Evolutionary conservation across 495 filamentous ascomycete species (phyloP), one percentile per base, ranked within the genome.

Genomic region (Entonaema liquescens): DNA sequence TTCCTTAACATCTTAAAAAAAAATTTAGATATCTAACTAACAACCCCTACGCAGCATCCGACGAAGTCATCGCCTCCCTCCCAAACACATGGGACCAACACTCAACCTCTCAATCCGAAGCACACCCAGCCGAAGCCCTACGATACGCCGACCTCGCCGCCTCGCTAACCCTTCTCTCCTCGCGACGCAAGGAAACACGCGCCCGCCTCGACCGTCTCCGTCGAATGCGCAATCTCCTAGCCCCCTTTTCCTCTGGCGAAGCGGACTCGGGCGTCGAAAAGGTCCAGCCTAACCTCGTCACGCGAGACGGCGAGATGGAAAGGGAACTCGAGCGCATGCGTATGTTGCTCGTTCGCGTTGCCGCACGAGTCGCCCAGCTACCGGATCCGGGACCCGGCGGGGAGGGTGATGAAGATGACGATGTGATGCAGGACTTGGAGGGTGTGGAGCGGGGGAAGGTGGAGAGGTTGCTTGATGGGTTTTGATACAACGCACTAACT

Each of bases 241-340:
- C 83, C 38, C 88, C 88, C 0, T 91, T 92, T 66, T 25, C 72
- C 25, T 33, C 59, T 1, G 56, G 17, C n/a, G 31, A 15, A 13
- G 25, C 35, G 13, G 52, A 19, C 2, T 19, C 29, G 3, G 62
- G 25, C 8, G 63, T 50, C 15, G 74, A 82, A 36, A 84, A 83
- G 49, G 86, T 97, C 25, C 93, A 97, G 73, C 89, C 89, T 23
- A 96, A 95, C 78, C 80, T 97, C 17, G 84, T 93, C 9, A 91
- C 88, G 13, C 86, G 87, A 47, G 89, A 93, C 77, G 90, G 90
- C n/a, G 88, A 90, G 70, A 76, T 97, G 23, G 87, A 88, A 67
- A 81, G 83, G 42, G 93, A 96, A 78, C 74, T 97, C 68, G 88
- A 91, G 73, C 89, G 85, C 70, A 94, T 93, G 89, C 86, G 90